Percentiles rank a stretch among this genome's conserved stretches.
Evolutionary conservation across 2,329 filamentous ascomycete genomes (phyloP).

Genomic region (Bipolaris victoriae): DNA sequence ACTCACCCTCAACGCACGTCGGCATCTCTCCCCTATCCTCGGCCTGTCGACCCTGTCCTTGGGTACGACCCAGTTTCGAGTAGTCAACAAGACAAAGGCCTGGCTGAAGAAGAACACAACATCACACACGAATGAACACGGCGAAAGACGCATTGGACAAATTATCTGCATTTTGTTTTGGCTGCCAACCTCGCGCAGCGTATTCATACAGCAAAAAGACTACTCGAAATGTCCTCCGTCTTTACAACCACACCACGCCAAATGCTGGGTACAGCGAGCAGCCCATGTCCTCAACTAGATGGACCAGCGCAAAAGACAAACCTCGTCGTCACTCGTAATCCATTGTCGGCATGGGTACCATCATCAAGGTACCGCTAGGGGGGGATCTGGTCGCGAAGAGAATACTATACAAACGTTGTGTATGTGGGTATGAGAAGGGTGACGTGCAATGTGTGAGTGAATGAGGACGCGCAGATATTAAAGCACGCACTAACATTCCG

Average conservation of each 20-base stretch:
- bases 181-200: conserved; percentile 15
- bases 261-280: conserved; percentile 6
- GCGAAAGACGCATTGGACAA: conserved; percentile 5
- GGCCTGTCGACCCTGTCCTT: not conserved
- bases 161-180: conserved; percentile 20
- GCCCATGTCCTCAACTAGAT: conserved; percentile 7
- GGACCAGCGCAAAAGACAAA: conserved; percentile 26
- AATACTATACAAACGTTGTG: conserved; percentile 33
- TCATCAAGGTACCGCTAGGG: conserved; percentile 13
- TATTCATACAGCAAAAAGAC: conserved; percentile 28
- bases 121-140: conserved; percentile 5
- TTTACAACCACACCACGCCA: conserved; percentile 12
- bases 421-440: conserved; percentile 5
- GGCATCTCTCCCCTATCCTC: not conserved
- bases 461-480: conserved; percentile 9
- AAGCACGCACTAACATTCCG: conserved; percentile 14
- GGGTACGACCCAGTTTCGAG: not conserved
- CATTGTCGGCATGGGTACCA: conserved; percentile 23
- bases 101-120: not conserved
- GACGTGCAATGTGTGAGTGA: conserved; percentile 12
- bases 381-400: conserved; percentile 14
- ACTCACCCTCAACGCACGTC: not conserved
- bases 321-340: conserved; percentile 34
- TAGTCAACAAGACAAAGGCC: conserved; percentile 7
- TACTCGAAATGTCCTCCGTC: conserved; percentile 10